Base-by-base conservation (phyloP, 2,329 filamentous ascomycete genomes). In the Diaporthe amygdali region DNA sequence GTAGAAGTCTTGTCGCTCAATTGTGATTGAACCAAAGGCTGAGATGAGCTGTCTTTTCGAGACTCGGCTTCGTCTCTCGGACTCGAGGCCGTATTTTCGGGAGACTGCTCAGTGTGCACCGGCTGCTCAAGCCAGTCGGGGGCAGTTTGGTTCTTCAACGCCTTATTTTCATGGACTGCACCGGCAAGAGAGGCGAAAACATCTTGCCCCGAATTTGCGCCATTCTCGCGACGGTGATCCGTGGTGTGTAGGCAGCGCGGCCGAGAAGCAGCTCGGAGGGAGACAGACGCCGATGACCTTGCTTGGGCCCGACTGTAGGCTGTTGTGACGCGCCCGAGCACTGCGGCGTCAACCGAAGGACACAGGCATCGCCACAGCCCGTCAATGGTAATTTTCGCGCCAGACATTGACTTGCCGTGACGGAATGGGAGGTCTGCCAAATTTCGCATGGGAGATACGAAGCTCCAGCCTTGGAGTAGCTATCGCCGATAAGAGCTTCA, bases 341-440 rank as follows among this genome's bases (percentile, higher is more conserved):
- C 76, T 5, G 75, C 70, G 8, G 80, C 74, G 75, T 89, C 86
- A 70, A 89, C 82, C 10, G 85, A 86, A 15, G 90, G 90, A 76
- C 89, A 92, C 20, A 92, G 81, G 76, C 87, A 91, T 77, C 88
- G 87, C 89, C 90, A 91, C 55, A 93, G 84, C 72, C 90, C 89
- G 78, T 92, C 90, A 44, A 85, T 77, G 2, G 83, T 78, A 64
- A 86, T 75, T 73, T 81, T 81, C 61, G 79, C 75, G 70, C 78
- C 76, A 49, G 79, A 76, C 83, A 85, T 85, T 73, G 74, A 30
- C 68, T 30, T 39, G 52, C 37, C 37, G 39, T 32, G 17, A 25
- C 34, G 49, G 9, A 30, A 10, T 27, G 34, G 51, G 47, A 30
- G n/a, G 39, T 5, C 30, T 66, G 51, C 22, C 49, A 14, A 52